Evolutionary conservation across 169 alveolate species (phyloP), one percentile per base, ranked within the genome.

Genomic region (Plasmodium gallinaceum): DNA sequence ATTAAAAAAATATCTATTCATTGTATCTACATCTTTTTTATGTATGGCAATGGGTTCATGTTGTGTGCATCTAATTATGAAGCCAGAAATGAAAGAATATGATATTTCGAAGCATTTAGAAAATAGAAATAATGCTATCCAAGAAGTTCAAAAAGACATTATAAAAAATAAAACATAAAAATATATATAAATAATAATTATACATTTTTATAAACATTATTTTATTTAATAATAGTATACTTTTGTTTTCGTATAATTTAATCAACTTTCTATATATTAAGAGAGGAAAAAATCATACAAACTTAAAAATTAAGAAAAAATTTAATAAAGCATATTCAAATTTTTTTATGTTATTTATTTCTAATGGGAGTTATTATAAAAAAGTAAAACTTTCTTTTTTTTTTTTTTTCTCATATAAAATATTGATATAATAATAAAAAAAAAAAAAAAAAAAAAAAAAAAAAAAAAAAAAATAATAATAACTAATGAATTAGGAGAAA

Each of bases 1-100:
- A 8, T 16, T 78, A 24, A 51, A 76, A 54, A 66, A 78, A 43
- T 78, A 78, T 45, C 24, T 78, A 26, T 78, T 78, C 14, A 78
- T 78, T 37, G 89, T 78, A n/a, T 78, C 89, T 2, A 78, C 89
- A 1, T 78, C 89, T 48, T 78, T 78, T 57, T 64, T 78, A 69
- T 78, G 78, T 58, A 78, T 78, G 89, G 89, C 89, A 4, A 78
- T 78, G 89, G 89, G 89, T 18, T 78, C 89, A 9, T 78, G 89
- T 58, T 78, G 89, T 58, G 89, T 78, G 3, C 89, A 78, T 42
- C 54, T 78, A 70, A 69, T 78, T 52, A 64, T 78, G 89, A 78
- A 78, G 14, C 89, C 89, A 0, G 89, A 78, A 69, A 78, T 78
- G 78, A 78, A 39, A 65, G 69, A 78, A 45, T 54, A 48, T 39